Percentiles rank a stretch among this genome's conserved stretches.
These are phyloP conservation scores for Thermothielavioides terrestris DNA, from an alignment of 495 filamentous ascomycete genomes.

Conservation along the genomic window DNA sequence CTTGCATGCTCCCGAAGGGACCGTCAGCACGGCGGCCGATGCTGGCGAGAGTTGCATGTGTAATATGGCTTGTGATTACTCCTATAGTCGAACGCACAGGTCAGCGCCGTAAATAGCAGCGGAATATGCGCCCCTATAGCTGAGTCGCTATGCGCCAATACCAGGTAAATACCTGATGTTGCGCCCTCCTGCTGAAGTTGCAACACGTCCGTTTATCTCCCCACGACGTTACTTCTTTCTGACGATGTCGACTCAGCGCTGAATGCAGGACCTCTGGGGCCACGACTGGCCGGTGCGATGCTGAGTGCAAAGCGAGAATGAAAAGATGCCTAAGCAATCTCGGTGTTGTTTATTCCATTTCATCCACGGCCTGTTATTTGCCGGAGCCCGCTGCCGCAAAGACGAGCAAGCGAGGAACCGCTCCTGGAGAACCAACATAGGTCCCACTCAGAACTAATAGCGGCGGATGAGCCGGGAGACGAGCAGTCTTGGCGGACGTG, in stretches of 20 bases:
- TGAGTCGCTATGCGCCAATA: background rate
- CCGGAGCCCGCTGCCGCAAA: background rate
- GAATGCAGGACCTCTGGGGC: background rate
- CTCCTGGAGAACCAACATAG: background rate
- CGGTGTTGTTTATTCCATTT: background rate
- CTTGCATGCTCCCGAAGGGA: background rate
- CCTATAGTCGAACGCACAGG: background rate
- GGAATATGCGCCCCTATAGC: background rate
- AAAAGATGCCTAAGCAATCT: background rate
- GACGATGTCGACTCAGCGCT: background rate
- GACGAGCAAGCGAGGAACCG: background rate
- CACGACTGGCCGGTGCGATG: background rate
- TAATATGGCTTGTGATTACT: slow-evolving; percentile 3
- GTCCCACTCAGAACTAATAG: background rate
- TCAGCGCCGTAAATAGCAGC: background rate
- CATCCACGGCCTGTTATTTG: background rate
- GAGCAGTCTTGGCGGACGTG: background rate
- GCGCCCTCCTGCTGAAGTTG: too few relatives aligned
- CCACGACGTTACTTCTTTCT: background rate
- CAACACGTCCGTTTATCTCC: too few relatives aligned
- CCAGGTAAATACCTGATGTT: too few relatives aligned
- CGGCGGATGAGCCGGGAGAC: background rate
- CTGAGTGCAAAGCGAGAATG: background rate
- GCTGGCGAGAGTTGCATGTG: background rate
- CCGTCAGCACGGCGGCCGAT: background rate